Conservation (phyloP, 306 rosid genomes). For the Mimosa bimucronata region DNA sequence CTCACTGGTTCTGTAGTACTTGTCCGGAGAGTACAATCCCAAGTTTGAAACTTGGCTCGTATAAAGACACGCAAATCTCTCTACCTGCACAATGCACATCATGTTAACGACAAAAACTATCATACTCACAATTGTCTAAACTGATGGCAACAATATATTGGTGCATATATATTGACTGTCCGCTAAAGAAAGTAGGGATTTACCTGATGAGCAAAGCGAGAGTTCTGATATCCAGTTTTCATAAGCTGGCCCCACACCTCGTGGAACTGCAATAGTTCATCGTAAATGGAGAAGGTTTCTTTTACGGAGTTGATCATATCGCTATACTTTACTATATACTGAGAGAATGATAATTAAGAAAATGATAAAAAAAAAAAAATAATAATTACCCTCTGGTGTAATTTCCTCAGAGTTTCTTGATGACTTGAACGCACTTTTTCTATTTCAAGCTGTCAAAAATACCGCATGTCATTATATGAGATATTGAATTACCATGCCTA, state of each 20-base stretch:
- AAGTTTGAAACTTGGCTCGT: constrained; percentile 93
- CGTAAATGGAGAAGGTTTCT: constrained; percentile 26
- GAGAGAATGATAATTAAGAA: constrained; percentile 14
- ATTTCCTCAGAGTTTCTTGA: constrained; percentile 73
- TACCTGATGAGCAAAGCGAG: constrained; percentile 99
- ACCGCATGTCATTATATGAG: constrained; percentile 19
- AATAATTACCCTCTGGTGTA: constrained; percentile 70
- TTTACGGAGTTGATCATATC: not conserved
- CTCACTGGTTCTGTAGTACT: constrained; percentile 95
- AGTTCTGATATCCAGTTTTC: constrained; percentile 98
- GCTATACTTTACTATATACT: no score
- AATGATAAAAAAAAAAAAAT: constrained; percentile 2
- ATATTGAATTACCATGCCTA: constrained; percentile 30
- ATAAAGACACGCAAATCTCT: constrained; percentile 97
- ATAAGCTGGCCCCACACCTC: constrained; percentile 96
- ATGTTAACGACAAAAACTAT: not conserved
- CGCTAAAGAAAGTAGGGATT: constrained; percentile 5
- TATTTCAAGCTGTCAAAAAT: constrained; percentile 56
- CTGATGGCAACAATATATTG: not conserved
- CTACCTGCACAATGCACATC: constrained; percentile 59
- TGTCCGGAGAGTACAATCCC: constrained; percentile 83
- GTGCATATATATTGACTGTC: not conserved
- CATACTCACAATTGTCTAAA: no score
- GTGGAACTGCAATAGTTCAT: constrained; percentile 66
- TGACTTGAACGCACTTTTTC: constrained; percentile 70